A percentile compares a stretch with the other conserved stretches of the same genome.
Conservation (phyloP, 192 early-diverging fungal genomes). For the Coemansia sp. region DNA sequence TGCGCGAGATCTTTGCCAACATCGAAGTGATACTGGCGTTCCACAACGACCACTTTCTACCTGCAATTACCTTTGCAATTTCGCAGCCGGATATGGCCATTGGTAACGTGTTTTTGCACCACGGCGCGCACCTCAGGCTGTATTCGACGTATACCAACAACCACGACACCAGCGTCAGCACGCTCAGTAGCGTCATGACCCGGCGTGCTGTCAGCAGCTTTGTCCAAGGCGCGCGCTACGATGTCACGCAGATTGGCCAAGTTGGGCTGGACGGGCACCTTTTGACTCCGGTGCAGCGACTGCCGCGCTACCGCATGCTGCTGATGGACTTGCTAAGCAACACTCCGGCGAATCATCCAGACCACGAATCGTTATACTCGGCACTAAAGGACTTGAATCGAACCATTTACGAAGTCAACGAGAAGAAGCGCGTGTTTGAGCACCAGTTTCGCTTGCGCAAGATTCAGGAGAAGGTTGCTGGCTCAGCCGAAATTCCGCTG, state of each 20-base stretch:
- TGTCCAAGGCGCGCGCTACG: slow-evolving; percentile 39
- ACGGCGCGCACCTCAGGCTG: slow-evolving; percentile 77
- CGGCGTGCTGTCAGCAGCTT: slow-evolving; percentile 34
- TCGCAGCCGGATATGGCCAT: slow-evolving; percentile 49
- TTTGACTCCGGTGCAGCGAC: slow-evolving; percentile 88
- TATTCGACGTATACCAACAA: slow-evolving; percentile 85
- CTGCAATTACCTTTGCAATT: slow-evolving; percentile 46
- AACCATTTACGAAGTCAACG: slow-evolving; percentile 80
- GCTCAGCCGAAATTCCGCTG: slow-evolving; percentile 40
- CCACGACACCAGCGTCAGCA: slow-evolving; percentile 68
- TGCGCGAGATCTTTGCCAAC: slow-evolving; percentile 77
- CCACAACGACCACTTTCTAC: slow-evolving; percentile 68
- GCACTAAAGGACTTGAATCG: slow-evolving; percentile 68
- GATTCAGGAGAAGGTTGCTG: slow-evolving; percentile 57
- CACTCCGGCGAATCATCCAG: slow-evolving; percentile 74
- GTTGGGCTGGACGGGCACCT: slow-evolving; percentile 81
- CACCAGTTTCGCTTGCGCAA: slow-evolving; percentile 55
- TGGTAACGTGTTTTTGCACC: slow-evolving; percentile 73
- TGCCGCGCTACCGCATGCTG: slow-evolving; percentile 90
- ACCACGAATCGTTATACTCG: slow-evolving; percentile 62
- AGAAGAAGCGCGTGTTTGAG: slow-evolving; percentile 67
- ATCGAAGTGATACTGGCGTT: slow-evolving; percentile 70
- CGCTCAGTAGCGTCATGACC: slow-evolving; percentile 55
- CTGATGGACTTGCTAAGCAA: slow-evolving; percentile 77
- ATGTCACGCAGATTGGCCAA: slow-evolving; percentile 67